phyloP scores from a whole-genome alignment of 768 basidiomycete genomes.

The Russula sp. region DNA sequence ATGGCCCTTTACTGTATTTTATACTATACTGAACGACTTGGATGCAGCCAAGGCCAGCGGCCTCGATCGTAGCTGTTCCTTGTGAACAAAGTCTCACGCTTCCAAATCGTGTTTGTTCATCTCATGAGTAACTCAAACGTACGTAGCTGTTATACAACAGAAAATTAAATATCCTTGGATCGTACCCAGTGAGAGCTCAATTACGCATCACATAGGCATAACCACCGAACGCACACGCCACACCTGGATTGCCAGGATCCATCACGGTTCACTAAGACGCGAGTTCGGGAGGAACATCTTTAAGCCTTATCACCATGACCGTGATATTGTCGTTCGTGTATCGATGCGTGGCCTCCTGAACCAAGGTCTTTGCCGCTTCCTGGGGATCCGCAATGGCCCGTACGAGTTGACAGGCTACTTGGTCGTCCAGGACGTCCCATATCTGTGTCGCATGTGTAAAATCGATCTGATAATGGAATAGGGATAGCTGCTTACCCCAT shows the following conservation, averaged over 20 bases:
- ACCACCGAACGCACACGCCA: neutral
- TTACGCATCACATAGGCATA: too few relatives aligned
- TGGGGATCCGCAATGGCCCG: conserved; percentile 70
- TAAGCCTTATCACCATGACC: conserved; percentile 82
- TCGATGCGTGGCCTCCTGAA: conserved; percentile 78
- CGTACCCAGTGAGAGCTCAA: neutral
- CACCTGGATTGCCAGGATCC: conserved; percentile 12
- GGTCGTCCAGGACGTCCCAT: conserved; percentile 94
- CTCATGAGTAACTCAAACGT: neutral
- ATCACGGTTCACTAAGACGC: conserved; percentile 10
- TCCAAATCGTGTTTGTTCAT: neutral
- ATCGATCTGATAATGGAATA: neutral
- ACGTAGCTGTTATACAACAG: conserved; percentile 4
- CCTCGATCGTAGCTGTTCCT: neutral
- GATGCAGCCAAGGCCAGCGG: neutral
- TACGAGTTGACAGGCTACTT: conserved; percentile 82
- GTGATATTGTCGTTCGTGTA: conserved; percentile 96
- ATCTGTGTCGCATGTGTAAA: conserved; percentile 42
- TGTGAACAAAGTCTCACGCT: neutral
- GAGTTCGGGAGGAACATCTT: conserved; percentile 30
- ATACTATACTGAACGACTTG: neutral
- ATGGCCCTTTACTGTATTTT: too few relatives aligned
- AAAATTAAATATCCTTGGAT: neutral
- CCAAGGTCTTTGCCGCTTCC: conserved; percentile 61
- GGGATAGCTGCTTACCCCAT: conserved; percentile 65